These are phyloP conservation scores for Streptanthus diversifolius DNA, from an alignment of 345 rosid species.

Conservation along the genomic window DNA sequence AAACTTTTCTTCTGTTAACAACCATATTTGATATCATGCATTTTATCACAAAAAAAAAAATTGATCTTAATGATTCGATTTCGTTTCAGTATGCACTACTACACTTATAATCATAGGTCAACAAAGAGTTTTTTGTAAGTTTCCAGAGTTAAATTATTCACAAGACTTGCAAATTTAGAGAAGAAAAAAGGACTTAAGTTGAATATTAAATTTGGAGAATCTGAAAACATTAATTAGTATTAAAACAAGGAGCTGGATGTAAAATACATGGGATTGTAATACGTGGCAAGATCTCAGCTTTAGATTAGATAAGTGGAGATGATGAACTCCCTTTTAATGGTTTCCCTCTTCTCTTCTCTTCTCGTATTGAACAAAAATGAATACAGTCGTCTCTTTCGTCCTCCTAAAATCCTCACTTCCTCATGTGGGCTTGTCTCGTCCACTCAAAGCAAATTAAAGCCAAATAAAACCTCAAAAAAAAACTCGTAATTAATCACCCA, in stretches of 20 bases:
- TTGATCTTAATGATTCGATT: neutral
- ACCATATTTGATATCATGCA: neutral
- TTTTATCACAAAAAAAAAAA: neutral
- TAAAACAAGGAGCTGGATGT: neutral
- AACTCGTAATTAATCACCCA: neutral
- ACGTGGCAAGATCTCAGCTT: neutral
- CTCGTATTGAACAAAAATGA: neutral
- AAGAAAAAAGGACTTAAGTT: neutral
- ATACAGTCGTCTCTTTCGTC: neutral
- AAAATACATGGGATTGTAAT: neutral
- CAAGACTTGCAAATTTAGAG: neutral
- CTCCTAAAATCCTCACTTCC: neutral
- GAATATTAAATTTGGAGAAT: neutral
- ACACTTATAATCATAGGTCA: neutral
- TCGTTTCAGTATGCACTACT: neutral
- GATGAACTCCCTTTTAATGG: neutral
- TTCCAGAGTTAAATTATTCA: neutral
- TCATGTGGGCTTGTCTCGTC: neutral
- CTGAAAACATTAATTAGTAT: neutral
- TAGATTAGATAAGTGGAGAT: neutral
- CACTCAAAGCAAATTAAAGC: neutral
- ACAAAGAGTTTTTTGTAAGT: neutral
- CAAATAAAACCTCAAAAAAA: neutral
- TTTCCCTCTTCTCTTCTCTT: neutral
- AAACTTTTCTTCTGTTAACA: neutral